A percentile compares a stretch with the other conserved stretches of the same genome.
Conservation (phyloP, 2,329 filamentous ascomycete species). For the Bipolaris cookei region DNA sequence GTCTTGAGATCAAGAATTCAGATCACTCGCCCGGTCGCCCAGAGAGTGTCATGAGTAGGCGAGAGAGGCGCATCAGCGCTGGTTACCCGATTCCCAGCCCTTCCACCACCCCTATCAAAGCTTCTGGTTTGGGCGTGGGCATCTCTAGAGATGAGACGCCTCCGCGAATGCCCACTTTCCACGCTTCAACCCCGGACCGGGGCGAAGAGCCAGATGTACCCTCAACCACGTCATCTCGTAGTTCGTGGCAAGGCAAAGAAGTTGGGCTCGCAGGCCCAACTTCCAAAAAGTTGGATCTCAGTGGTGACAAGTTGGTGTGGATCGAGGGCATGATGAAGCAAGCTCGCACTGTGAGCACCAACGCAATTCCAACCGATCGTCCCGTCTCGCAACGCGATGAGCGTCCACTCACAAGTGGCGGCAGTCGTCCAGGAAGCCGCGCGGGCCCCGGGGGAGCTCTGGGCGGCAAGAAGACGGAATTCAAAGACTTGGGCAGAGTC, state of each 20-base stretch:
- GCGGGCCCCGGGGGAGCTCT: conserved; percentile 23
- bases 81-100: conserved; percentile 29
- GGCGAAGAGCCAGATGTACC: conserved; percentile 35
- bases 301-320: conserved; percentile 77
- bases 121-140: conserved; percentile 17
- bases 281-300: conserved; percentile 67
- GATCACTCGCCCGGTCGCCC: conserved; percentile 36
- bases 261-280: conserved; percentile 75
- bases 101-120: conserved; percentile 39
- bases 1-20: conserved; percentile 46
- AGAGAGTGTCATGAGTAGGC: conserved; percentile 38
- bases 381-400: conserved; percentile 26
- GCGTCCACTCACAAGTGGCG: conserved; percentile 35
- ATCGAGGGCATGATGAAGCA: conserved; percentile 83
- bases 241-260: conserved; percentile 49
- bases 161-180: conserved; percentile 35
- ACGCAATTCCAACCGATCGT: conserved; percentile 42
- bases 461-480: conserved; percentile 48
- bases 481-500: conserved; percentile 74
- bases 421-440: conserved; percentile 33
- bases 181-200: conserved; percentile 35
- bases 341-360: conserved; percentile 72
- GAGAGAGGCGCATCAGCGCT: conserved; percentile 36
- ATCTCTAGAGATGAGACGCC: conserved; percentile 30
- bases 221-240: conserved; percentile 36